Evolutionary conservation across 1,284 basidiomycete species (phyloP).

Genomic region (Cerrena zonata): DNA sequence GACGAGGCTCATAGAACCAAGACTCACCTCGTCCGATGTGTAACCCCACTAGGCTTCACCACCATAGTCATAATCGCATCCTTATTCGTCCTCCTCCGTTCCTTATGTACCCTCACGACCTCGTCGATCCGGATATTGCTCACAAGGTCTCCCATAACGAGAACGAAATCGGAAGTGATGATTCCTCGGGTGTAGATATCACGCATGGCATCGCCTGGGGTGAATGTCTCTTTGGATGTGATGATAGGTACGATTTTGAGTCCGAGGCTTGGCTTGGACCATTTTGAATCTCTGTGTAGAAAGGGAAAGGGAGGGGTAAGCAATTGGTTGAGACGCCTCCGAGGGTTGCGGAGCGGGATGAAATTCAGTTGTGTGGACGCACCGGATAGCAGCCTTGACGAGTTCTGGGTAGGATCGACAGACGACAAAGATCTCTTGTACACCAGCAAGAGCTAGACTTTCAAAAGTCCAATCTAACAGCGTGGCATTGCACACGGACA

Average conservation of each 20-base stretch:
- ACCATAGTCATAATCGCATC: conserved; percentile 96
- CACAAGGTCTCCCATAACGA: conserved; percentile 90
- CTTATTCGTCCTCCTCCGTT: conserved; percentile 80
- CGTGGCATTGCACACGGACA: conserved; percentile 91
- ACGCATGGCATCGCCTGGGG: conserved; percentile 91
- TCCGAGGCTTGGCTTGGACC: conserved; percentile 69
- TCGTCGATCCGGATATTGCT: conserved; percentile 89
- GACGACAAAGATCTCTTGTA: conserved; percentile 93
- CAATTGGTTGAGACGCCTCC: background rate
- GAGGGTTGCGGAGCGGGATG: background rate
- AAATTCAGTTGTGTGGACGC: conserved; percentile 32
- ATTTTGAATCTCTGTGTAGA: conserved; percentile 64
- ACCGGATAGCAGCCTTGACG: conserved; percentile 79
- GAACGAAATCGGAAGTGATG: conserved; percentile 88
- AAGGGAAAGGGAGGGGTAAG: conserved; percentile 7
- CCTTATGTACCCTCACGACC: conserved; percentile 85
- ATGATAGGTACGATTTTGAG: conserved; percentile 85
- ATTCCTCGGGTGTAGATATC: conserved; percentile 93
- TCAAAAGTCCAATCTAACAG: conserved; percentile 96
- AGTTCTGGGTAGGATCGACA: conserved; percentile 82
- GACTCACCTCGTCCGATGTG: conserved; percentile 68
- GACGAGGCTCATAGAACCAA: conserved; percentile 10
- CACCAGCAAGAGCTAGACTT: conserved; percentile 84
- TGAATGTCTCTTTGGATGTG: conserved; percentile 82
- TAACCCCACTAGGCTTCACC: conserved; percentile 71